Conservation (phyloP, 805 yeast genomes). For the Candida piceae region DNA sequence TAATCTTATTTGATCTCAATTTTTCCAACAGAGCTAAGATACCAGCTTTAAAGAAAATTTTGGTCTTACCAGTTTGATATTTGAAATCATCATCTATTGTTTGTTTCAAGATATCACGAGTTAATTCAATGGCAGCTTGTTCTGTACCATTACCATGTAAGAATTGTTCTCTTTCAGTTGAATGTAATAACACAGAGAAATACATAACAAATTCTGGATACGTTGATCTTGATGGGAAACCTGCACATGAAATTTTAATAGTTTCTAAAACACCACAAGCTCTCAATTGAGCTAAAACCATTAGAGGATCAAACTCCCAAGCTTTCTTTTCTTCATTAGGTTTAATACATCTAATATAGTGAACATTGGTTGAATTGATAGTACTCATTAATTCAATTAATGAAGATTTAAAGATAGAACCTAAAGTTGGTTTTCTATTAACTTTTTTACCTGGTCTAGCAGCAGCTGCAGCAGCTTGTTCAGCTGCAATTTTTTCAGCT, state of each 20-base stretch:
- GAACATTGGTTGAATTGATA: slow-evolving; percentile 91
- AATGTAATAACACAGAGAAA: slow-evolving; percentile 76
- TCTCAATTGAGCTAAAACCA: slow-evolving; percentile 92
- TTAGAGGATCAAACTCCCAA: slow-evolving; percentile 91
- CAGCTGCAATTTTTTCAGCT: slow-evolving; percentile 39
- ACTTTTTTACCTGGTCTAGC: slow-evolving; percentile 33
- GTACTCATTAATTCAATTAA: slow-evolving; percentile 90
- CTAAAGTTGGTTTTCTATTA: slow-evolving; percentile 83
- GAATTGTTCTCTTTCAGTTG: slow-evolving; percentile 61
- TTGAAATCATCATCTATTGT: slow-evolving; percentile 63
- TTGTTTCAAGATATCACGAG: slow-evolving; percentile 58
- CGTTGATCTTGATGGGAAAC: slow-evolving; percentile 95
- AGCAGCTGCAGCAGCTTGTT: slow-evolving; percentile 30
- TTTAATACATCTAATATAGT: slow-evolving; percentile 94
- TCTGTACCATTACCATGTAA: slow-evolving; percentile 47
- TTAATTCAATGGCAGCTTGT: slow-evolving; percentile 56
- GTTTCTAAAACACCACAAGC: slow-evolving; percentile 99
- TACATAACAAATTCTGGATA: slow-evolving; percentile 89
- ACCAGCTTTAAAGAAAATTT: slow-evolving; percentile 95
- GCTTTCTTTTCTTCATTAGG: slow-evolving; percentile 93
- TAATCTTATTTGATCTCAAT: slow-evolving; percentile 71
- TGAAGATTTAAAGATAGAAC: slow-evolving; percentile 89
- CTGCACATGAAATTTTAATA: slow-evolving; percentile 93
- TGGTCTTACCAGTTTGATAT: slow-evolving; percentile 88
- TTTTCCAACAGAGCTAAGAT: slow-evolving; percentile 90